Conservation (phyloP, 257 asterid genomes). For the Henckelia pumila region DNA sequence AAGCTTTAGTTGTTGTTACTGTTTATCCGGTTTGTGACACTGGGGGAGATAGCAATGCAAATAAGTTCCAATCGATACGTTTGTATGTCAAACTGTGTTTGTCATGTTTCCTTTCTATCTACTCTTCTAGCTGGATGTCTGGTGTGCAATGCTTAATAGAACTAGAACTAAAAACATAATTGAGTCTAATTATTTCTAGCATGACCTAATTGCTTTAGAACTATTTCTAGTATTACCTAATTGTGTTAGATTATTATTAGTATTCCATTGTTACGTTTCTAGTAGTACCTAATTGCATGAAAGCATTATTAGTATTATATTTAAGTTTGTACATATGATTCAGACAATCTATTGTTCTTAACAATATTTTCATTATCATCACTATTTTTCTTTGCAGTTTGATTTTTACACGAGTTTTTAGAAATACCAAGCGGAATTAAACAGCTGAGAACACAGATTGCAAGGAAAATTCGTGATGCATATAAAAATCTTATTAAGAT, state of each 20-base stretch:
- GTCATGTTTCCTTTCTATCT: neutral
- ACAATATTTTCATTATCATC: neutral
- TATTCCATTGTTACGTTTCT: neutral
- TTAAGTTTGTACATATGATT: neutral
- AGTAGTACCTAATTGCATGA: neutral
- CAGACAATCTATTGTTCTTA: neutral
- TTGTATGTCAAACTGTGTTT: neutral
- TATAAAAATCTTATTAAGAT: neutral
- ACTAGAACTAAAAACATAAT: neutral
- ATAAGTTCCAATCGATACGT: neutral
- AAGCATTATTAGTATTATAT: too few relatives aligned
- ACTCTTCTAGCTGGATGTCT: neutral
- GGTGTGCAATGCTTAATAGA: too few relatives aligned
- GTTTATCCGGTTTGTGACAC: neutral
- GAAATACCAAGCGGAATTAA: neutral
- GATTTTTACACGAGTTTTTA: neutral
- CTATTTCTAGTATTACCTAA: neutral
- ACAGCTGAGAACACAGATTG: neutral
- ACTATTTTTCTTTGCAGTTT: neutral
- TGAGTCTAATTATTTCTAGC: too few relatives aligned
- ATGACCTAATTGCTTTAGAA: neutral
- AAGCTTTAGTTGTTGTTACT: neutral
- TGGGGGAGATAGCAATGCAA: conserved; percentile 6
- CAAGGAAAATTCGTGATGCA: neutral
- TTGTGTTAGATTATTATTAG: neutral